A percentile compares a stretch with the other conserved stretches of the same genome.
Conservation (phyloP, 2,329 filamentous ascomycete genomes). For the Trichophyton benhamiae region DNA sequence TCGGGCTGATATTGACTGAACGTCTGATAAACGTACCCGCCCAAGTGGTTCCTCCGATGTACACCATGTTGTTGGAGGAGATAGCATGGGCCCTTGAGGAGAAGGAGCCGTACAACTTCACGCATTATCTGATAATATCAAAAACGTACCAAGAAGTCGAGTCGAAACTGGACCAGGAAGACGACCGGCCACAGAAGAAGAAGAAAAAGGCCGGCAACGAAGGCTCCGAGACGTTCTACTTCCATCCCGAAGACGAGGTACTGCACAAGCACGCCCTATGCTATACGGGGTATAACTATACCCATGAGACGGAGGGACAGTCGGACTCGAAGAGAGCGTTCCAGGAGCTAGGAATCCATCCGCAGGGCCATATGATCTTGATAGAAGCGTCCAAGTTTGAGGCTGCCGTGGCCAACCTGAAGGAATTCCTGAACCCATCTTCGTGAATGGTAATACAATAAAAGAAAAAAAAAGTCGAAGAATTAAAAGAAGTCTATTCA, state of each 20-base stretch:
- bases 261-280: conserved; percentile 63
- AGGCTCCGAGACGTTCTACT: conserved; percentile 61
- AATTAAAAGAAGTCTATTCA: neutral
- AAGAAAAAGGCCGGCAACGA: conserved; percentile 44
- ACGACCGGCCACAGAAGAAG: conserved; percentile 51
- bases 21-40: conserved; percentile 93
- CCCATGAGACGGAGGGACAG: conserved; percentile 61
- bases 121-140: conserved; percentile 81
- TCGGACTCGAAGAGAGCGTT: conserved; percentile 91
- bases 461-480: neutral
- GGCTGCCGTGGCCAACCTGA: conserved; percentile 60
- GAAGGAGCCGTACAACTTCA: conserved; percentile 82
- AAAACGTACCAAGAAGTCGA: conserved; percentile 86
- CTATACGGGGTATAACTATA: conserved; percentile 61
- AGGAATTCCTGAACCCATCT: conserved; percentile 54
- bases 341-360: conserved; percentile 79
- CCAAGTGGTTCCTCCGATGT: conserved; percentile 85
- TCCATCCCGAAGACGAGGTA: conserved; percentile 92
- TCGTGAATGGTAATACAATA: neutral
- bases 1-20: conserved; percentile 83
- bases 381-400: conserved; percentile 70
- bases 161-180: conserved; percentile 62
- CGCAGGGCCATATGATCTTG: conserved; percentile 72
- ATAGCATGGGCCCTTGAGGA: conserved; percentile 78
- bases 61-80: conserved; percentile 86